A percentile compares a stretch with the other conserved stretches of the same genome.
These are phyloP conservation scores for Ogataea polymorpha DNA, from an alignment of 805 yeast species.

Conservation along the genomic window DNA sequence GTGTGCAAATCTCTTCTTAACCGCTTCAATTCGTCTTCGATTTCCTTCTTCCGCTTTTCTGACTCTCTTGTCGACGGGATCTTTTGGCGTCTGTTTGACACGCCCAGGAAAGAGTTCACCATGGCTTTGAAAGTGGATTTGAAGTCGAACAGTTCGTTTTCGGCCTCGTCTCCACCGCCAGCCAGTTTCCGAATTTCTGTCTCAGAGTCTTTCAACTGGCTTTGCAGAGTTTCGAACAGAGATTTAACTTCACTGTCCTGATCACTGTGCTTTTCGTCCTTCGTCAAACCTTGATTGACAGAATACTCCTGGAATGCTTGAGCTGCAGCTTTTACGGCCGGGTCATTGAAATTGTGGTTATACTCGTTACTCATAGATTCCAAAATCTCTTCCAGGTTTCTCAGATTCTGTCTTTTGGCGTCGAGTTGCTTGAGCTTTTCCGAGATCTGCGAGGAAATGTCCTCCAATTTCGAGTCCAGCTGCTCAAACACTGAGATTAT, in stretches of 20 bases:
- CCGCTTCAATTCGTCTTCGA: conserved; percentile 23
- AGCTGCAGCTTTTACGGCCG: conserved; percentile 76
- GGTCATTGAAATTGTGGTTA: conserved; percentile 82
- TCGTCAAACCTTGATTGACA: conserved; percentile 35
- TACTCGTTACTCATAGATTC: conserved; percentile 52
- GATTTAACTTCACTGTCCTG: conserved; percentile 1
- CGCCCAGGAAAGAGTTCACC: conserved; percentile 24
- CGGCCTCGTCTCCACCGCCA: not conserved
- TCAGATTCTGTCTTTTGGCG: conserved; percentile 18
- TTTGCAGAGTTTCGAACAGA: conserved; percentile 6
- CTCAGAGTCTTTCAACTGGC: conserved; percentile 8
- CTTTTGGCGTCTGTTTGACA: conserved; percentile 4
- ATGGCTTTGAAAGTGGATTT: conserved; percentile 9
- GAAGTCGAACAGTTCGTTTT: not conserved
- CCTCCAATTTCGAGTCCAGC: conserved; percentile 14
- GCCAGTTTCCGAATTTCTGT: conserved; percentile 1
- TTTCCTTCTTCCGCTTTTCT: conserved; percentile 9
- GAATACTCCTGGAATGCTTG: conserved; percentile 47
- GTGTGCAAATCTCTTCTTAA: conserved; percentile 16
- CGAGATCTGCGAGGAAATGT: not conserved
- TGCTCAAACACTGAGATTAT: conserved; percentile 8
- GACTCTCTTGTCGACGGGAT: conserved; percentile 7
- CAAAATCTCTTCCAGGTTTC: conserved; percentile 45
- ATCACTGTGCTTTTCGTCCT: not conserved
- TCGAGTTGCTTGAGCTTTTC: conserved; percentile 15